Conservation (phyloP, 2,329 filamentous ascomycete species). For the Trichophyton verrucosum region DNA sequence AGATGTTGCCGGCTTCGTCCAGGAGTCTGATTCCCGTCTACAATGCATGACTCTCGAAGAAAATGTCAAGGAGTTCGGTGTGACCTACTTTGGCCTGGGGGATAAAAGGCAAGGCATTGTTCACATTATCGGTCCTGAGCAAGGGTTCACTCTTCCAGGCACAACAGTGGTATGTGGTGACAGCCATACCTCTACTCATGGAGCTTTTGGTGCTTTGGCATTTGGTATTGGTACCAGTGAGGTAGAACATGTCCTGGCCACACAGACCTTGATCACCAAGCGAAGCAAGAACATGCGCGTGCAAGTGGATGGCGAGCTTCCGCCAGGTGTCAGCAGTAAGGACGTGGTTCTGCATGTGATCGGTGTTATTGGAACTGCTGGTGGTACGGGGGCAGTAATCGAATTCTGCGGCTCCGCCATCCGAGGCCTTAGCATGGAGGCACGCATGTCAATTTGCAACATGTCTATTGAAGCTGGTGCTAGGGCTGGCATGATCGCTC, state of each 20-base stretch:
- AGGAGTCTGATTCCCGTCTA: constrained; percentile 82
- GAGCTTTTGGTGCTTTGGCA: constrained; percentile 85
- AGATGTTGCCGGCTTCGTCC: constrained; percentile 84
- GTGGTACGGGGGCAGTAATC: constrained; percentile 86
- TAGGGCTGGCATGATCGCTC: constrained; percentile 90
- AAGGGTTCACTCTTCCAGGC: constrained; percentile 93
- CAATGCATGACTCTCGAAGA: constrained; percentile 95
- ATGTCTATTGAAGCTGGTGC: constrained; percentile 98
- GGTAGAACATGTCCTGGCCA: constrained; percentile 95
- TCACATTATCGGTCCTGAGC: constrained; percentile 95
- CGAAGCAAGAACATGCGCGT: constrained; percentile 98
- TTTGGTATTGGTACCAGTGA: constrained; percentile 97
- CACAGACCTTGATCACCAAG: constrained; percentile 87
- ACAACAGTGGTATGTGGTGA: constrained; percentile 97
- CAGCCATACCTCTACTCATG: constrained; percentile 95
- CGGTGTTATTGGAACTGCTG: constrained; percentile 85
- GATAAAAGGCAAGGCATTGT: constrained; percentile 98
- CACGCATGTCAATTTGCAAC: constrained; percentile 98
- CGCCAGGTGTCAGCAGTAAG: constrained; percentile 88
- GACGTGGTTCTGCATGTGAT: constrained; percentile 90
- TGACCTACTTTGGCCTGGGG: constrained; percentile 93
- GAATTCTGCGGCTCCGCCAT: constrained; percentile 97
- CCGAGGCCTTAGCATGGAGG: constrained; percentile 80
- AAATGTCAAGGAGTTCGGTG: constrained; percentile 90
- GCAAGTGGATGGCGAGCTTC: constrained; percentile 81